Percentiles rank a stretch among this genome's conserved stretches.
phyloP scores from a whole-genome alignment of 2,329 filamentous ascomycete genomes.

The Elsinoe australis region DNA sequence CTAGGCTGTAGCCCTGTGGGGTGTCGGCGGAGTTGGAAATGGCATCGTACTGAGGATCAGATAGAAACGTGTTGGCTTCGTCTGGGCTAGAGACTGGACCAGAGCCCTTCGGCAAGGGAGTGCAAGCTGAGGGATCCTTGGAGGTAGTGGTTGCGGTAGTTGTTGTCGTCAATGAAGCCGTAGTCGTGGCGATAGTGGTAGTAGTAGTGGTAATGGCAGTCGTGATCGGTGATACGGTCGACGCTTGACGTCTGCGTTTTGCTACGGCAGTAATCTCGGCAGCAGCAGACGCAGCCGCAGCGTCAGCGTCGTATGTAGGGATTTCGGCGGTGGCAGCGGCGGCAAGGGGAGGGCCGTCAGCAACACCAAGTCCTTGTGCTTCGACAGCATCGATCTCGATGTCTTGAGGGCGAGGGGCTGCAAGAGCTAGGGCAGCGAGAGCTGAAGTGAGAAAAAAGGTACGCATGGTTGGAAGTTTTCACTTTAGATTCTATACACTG shows the following conservation, averaged over 20 bases:
- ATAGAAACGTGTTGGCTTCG: conserved; percentile 28
- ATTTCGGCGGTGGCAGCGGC: conserved; percentile 12
- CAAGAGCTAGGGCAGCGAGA: not conserved
- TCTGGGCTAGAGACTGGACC: conserved; percentile 28
- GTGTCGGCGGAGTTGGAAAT: conserved; percentile 25
- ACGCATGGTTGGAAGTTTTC: too few relatives aligned
- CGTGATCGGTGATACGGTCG: conserved; percentile 9
- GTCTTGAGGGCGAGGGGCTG: conserved; percentile 18
- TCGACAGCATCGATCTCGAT: conserved; percentile 24
- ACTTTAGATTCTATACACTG: not conserved
- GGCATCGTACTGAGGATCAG: conserved; percentile 13
- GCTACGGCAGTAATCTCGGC: not conserved
- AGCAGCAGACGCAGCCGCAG: conserved; percentile 16
- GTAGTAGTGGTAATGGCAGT: not conserved
- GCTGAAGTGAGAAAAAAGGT: conserved; percentile 7
- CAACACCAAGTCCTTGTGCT: conserved; percentile 18
- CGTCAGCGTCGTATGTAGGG: conserved; percentile 12
- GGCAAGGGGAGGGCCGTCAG: conserved; percentile 17
- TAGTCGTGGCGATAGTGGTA: conserved; percentile 17
- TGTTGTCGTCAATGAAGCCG: conserved; percentile 14
- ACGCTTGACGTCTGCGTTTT: conserved; percentile 1
- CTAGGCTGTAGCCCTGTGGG: conserved; percentile 25
- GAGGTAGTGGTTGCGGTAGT: conserved; percentile 15
- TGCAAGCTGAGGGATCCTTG: conserved; percentile 20
- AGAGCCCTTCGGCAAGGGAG: conserved; percentile 20